These are phyloP conservation scores for Myrmaecium sp. DNA, from an alignment of 2,329 filamentous ascomycete genomes.

Conservation along the genomic window DNA sequence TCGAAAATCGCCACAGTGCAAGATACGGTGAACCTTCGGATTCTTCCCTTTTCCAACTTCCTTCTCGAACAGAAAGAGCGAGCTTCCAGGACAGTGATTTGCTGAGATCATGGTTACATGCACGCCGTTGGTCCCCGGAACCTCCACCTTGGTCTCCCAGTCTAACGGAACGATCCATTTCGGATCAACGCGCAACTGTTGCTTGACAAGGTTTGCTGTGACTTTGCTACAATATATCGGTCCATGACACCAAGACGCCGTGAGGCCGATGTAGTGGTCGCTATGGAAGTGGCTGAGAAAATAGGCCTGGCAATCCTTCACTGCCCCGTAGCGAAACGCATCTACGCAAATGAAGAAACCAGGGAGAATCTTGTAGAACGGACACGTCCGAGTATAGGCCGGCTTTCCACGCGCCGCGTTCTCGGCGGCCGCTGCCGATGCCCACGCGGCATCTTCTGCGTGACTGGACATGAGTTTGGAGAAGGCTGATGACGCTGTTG, in stretches of 20 bases:
- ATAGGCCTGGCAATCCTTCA: conserved; percentile 83
- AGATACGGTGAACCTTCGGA: conserved; percentile 53
- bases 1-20: conserved; percentile 93
- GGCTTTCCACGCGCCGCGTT: conserved; percentile 64
- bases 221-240: conserved; percentile 94
- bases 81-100: conserved; percentile 93
- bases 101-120: conserved; percentile 88
- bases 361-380: conserved; percentile 96
- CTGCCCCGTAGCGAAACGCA: conserved; percentile 86
- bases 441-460: conserved; percentile 82
- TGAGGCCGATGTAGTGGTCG: conserved; percentile 89
- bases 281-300: conserved; percentile 97
- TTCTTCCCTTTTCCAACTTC: conserved; percentile 41
- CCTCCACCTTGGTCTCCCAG: conserved; percentile 63
- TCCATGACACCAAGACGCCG: conserved; percentile 75
- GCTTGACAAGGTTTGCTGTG: conserved; percentile 75
- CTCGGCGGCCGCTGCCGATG: conserved; percentile 66
- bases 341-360: conserved; percentile 88
- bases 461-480: conserved; percentile 85
- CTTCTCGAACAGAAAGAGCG: conserved; percentile 86
- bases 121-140: conserved; percentile 69
- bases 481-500: conserved; percentile 64
- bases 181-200: conserved; percentile 69
- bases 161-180: conserved; percentile 75
- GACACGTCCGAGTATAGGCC: conserved; percentile 77